These are phyloP conservation scores for Aspergillus fumigatus DNA, from an alignment of 2,329 filamentous ascomycete species.

Conservation along the genomic window DNA sequence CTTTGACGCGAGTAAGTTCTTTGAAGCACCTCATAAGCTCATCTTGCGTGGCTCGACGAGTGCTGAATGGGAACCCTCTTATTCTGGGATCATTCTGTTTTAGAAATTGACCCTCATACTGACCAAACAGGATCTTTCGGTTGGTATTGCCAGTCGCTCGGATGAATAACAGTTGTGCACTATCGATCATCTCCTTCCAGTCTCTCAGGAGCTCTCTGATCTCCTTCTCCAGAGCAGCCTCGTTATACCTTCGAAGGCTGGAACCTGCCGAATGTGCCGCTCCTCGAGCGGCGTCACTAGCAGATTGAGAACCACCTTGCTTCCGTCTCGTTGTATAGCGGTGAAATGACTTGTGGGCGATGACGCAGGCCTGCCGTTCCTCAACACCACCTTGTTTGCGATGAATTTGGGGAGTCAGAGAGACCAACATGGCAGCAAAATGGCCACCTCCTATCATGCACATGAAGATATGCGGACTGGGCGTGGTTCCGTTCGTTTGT, in stretches of 20 bases:
- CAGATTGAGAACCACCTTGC: conserved; percentile 90
- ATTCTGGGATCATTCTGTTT: conserved; percentile 73
- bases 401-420: conserved; percentile 71
- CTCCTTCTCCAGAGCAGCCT: conserved; percentile 83
- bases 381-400: conserved; percentile 67
- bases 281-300: conserved; percentile 91
- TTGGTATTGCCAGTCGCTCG: conserved; percentile 85
- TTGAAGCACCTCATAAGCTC: conserved; percentile 94
- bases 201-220: conserved; percentile 74
- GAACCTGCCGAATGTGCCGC: conserved; percentile 91
- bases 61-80: conserved; percentile 89
- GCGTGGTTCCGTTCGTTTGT: conserved; percentile 39
- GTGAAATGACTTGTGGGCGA: conserved; percentile 97
- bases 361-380: conserved; percentile 78
- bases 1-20: conserved; percentile 85
- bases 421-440: conserved; percentile 94
- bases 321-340: conserved; percentile 94
- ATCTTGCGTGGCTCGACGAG: conserved; percentile 82
- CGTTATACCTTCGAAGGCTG: conserved; percentile 85
- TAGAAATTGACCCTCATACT: conserved; percentile 84
- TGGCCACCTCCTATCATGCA: conserved; percentile 99
- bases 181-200: conserved; percentile 83
- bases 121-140: conserved; percentile 79
- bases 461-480: conserved; percentile 82
- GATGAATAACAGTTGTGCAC: conserved; percentile 79